Evolutionary conservation across 2,329 filamentous ascomycete species (phyloP).

Genomic region (Aureobasidium vineae): DNA sequence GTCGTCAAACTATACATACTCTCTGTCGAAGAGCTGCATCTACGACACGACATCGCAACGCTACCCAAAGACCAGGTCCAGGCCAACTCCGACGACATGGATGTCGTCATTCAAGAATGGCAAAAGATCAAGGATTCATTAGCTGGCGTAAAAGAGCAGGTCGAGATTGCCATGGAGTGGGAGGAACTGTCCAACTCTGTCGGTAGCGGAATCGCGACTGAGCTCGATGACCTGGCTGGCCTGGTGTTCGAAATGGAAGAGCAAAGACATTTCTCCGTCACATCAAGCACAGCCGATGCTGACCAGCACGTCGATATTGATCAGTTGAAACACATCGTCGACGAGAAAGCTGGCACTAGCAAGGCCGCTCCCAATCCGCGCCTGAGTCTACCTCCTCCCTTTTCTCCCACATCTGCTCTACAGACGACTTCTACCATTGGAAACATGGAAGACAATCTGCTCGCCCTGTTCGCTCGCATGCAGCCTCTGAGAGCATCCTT

Average conservation of each 20-base stretch:
- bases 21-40: slow-evolving; percentile 89
- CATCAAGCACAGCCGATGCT: slow-evolving; percentile 60
- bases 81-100: slow-evolving; percentile 82
- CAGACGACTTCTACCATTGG: slow-evolving; percentile 57
- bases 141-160: slow-evolving; percentile 78
- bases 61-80: slow-evolving; percentile 71
- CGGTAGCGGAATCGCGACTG: slow-evolving; percentile 79
- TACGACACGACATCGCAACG: slow-evolving; percentile 68
- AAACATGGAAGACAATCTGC: slow-evolving; percentile 81
- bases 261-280: slow-evolving; percentile 75
- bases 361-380: slow-evolving; percentile 57
- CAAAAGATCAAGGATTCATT: slow-evolving; percentile 73
- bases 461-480: slow-evolving; percentile 92
- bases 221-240: slow-evolving; percentile 75
- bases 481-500: slow-evolving; percentile 89
- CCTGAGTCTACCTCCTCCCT: slow-evolving; percentile 59
- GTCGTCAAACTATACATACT: slow-evolving; percentile 89
- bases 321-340: slow-evolving; percentile 88
- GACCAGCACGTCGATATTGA: slow-evolving; percentile 68
- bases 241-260: slow-evolving; percentile 98
- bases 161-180: slow-evolving; percentile 98
- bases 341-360: slow-evolving; percentile 66
- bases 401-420: slow-evolving; percentile 60
- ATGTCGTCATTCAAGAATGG: slow-evolving; percentile 82
- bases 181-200: slow-evolving; percentile 95